phyloP scores from a whole-genome alignment of 2,329 filamentous ascomycete genomes.

The Tolypocladium paradoxum region DNA sequence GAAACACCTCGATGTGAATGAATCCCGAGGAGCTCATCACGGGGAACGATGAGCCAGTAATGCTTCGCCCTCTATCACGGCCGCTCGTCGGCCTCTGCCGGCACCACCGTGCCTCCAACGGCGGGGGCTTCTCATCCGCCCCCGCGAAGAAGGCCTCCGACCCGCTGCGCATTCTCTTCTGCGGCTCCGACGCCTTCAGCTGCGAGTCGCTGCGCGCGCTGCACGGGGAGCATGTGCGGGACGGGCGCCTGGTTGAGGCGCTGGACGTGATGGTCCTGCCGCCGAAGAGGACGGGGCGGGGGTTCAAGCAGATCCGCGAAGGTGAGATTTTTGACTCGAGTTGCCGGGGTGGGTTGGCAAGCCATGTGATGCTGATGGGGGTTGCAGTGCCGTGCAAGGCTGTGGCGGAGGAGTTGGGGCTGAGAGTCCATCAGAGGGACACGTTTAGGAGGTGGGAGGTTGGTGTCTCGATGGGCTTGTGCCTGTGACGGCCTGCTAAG shows the following conservation, averaged over 20 bases:
- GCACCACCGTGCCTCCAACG: slow-evolving; percentile 2
- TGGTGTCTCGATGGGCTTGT: slow-evolving; percentile 16
- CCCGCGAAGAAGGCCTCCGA: slow-evolving; percentile 23
- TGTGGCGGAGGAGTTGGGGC: slow-evolving; percentile 49
- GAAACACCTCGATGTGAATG: not conserved
- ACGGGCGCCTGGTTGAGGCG: slow-evolving; percentile 50
- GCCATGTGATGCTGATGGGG: not conserved
- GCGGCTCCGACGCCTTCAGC: slow-evolving; percentile 88
- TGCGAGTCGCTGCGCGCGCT: slow-evolving; percentile 64
- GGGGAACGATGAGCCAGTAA: slow-evolving; percentile 1
- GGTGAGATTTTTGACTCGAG: slow-evolving; percentile 32
- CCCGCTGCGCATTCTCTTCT: slow-evolving; percentile 80
- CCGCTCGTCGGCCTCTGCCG: slow-evolving; percentile 4
- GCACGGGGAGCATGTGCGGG: slow-evolving; percentile 42
- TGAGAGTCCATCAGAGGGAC: slow-evolving; percentile 64
- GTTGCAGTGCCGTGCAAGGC: slow-evolving; percentile 59
- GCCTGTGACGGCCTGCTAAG: not conserved
- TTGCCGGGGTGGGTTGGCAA: too few relatives aligned
- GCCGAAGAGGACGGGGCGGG: slow-evolving; percentile 67
- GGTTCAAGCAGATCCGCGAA: slow-evolving; percentile 55
- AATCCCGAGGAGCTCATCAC: too few relatives aligned
- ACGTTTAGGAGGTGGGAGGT: slow-evolving; percentile 78
- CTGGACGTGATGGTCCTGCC: slow-evolving; percentile 81
- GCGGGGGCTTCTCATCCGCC: slow-evolving; percentile 10
- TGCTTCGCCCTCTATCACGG: slow-evolving; percentile 9